These are phyloP conservation scores for Leccinum rimulosum DNA, from an alignment of 768 basidiomycete genomes.

Conservation along the genomic window DNA sequence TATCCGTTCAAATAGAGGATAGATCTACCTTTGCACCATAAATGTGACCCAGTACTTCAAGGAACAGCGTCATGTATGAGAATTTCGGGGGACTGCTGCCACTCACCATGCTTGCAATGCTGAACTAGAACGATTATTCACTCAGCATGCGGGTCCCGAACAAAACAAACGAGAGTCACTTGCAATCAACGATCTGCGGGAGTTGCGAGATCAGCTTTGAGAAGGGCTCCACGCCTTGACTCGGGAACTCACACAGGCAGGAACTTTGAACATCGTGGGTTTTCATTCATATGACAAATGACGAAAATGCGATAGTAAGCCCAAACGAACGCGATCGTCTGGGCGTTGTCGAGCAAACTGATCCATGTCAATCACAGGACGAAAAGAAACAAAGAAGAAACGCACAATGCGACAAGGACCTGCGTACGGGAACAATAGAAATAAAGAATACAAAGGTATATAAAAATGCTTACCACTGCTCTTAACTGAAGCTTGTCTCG, in stretches of 20 bases:
- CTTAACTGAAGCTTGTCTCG: conserved; percentile 11
- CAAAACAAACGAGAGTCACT: not conserved
- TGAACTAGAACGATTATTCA: conserved; percentile 1
- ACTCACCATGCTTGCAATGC: conserved; percentile 5
- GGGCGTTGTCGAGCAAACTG: conserved; percentile 10
- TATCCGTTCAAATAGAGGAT: not conserved
- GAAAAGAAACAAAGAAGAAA: not conserved
- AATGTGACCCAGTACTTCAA: conserved; percentile 18
- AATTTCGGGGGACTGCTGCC: not conserved
- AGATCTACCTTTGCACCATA: conserved; percentile 18
- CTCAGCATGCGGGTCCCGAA: not conserved
- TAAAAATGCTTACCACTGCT: conserved; percentile 9
- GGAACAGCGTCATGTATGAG: not conserved
- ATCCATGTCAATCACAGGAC: not conserved
- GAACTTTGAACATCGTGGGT: not conserved
- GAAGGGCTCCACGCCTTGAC: not conserved
- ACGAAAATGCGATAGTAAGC: conserved; percentile 6
- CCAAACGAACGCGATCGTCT: not conserved
- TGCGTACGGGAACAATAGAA: not conserved
- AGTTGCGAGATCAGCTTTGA: not conserved
- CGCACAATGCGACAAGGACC: conserved; percentile 14
- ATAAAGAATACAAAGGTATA: not conserved
- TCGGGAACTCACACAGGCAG: conserved; percentile 8
- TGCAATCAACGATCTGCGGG: conserved; percentile 6
- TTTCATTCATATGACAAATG: conserved; percentile 5